Conservation (phyloP, 257 asterid species). For the Ballota nigra region DNA sequence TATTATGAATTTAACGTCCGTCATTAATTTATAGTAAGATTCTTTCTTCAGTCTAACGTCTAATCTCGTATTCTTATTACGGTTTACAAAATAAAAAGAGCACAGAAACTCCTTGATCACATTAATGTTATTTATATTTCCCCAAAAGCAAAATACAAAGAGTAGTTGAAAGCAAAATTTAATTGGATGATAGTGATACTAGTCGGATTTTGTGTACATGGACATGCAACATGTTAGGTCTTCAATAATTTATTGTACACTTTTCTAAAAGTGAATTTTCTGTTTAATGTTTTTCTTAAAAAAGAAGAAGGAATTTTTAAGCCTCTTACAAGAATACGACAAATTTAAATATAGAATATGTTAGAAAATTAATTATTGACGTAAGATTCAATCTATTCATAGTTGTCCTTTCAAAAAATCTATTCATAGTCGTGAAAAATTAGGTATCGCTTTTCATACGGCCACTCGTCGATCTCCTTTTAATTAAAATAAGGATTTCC, state of each 20-base stretch:
- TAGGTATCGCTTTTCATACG: neutral
- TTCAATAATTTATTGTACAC: neutral
- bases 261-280: neutral
- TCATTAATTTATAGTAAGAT: too few species aligned
- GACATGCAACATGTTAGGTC: neutral
- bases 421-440: neutral
- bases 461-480: neutral
- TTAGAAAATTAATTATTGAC: neutral
- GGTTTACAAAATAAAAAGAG: too few species aligned
- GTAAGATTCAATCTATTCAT: neutral
- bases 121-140: neutral
- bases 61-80: too few species aligned
- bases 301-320: neutral
- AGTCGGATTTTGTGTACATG: neutral
- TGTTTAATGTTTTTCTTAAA: neutral
- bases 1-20: too few species aligned
- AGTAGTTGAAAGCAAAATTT: neutral
- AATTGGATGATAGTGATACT: neutral
- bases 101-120: too few species aligned
- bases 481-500: conserved; percentile 8
- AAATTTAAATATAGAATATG: neutral
- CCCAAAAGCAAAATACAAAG: neutral
- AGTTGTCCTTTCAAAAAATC: too few species aligned
- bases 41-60: too few species aligned
- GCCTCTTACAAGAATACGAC: neutral